Percentiles rank a stretch among this genome's conserved stretches.
These are phyloP conservation scores for Pyricularia grisea DNA, from an alignment of 2,329 filamentous ascomycete species.

Conservation along the genomic window DNA sequence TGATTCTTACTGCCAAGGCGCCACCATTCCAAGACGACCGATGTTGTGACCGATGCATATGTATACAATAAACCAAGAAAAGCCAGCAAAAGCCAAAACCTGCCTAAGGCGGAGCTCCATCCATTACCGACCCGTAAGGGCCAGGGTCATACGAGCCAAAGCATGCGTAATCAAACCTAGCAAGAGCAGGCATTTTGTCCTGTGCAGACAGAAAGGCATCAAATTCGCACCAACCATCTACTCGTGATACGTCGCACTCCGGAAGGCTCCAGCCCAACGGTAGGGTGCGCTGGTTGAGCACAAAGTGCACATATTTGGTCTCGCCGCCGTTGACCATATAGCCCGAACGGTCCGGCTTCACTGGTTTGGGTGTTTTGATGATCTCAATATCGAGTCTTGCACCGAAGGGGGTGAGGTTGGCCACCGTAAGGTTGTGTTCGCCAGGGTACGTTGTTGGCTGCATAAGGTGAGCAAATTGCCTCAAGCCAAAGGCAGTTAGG, in stretches of 20 bases:
- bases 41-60: not conserved
- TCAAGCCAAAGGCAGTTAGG: constrained; percentile 62
- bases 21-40: not conserved
- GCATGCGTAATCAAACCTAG: constrained; percentile 57
- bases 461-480: constrained; percentile 54
- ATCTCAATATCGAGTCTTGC: constrained; percentile 66
- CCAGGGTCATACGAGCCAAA: constrained; percentile 44
- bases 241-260: constrained; percentile 50
- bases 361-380: constrained; percentile 56
- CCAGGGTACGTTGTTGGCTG: constrained; percentile 45
- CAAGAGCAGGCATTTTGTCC: constrained; percentile 45
- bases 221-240: constrained; percentile 72
- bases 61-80: not conserved
- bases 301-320: constrained; percentile 64
- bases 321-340: constrained; percentile 40
- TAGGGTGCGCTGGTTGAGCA: constrained; percentile 65
- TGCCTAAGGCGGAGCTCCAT: constrained; percentile 32
- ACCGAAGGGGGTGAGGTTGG: constrained; percentile 62
- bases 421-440: constrained; percentile 53
- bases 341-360: constrained; percentile 43
- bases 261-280: constrained; percentile 58
- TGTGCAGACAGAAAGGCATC: constrained; percentile 56
- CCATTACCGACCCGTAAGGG: constrained; percentile 36
- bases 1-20: not conserved
- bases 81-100: not conserved